phyloP scores from a whole-genome alignment of 371 early-diverging fungal species.

The Mortierella sp. region DNA sequence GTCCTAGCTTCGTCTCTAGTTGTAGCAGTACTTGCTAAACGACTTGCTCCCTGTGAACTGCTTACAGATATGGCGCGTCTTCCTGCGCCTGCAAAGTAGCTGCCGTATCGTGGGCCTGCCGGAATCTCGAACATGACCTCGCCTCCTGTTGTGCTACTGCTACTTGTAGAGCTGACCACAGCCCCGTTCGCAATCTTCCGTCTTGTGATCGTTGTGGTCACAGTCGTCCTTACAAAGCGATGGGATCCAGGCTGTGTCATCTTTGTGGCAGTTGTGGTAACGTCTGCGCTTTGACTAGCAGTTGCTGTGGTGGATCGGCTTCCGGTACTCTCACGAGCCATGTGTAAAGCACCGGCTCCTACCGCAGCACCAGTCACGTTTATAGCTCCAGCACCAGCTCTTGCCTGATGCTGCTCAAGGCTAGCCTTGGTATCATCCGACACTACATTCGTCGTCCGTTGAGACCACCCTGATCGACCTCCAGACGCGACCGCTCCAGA shows the following conservation, averaged over 20 bases:
- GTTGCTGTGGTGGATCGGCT: not conserved
- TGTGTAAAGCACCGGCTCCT: not conserved
- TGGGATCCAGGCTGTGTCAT: constrained; percentile 34
- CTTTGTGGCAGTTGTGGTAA: constrained; percentile 14
- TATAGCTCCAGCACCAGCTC: not conserved
- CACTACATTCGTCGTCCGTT: not conserved
- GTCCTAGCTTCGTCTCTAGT: not conserved
- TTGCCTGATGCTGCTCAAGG: not conserved
- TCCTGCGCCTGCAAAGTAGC: constrained; percentile 25
- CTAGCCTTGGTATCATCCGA: not conserved
- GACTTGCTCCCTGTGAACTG: constrained; percentile 30
- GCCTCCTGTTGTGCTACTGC: constrained; percentile 29
- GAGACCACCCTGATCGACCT: not conserved
- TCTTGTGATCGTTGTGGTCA: constrained; percentile 43
- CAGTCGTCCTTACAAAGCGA: constrained; percentile 41
- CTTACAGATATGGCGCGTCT: constrained; percentile 17
- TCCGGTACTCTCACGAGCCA: not conserved
- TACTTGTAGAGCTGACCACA: constrained; percentile 22
- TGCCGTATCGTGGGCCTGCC: constrained; percentile 27
- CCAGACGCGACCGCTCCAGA: constrained; percentile 3
- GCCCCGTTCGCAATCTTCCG: constrained; percentile 29
- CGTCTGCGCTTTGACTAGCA: not conserved
- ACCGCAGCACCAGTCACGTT: too few relatives aligned
- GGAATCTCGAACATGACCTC: constrained; percentile 48
- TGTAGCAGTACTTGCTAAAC: constrained; percentile 1